phyloP scores from a whole-genome alignment of 257 asterid species.

The Primulina huaijiensis region DNA sequence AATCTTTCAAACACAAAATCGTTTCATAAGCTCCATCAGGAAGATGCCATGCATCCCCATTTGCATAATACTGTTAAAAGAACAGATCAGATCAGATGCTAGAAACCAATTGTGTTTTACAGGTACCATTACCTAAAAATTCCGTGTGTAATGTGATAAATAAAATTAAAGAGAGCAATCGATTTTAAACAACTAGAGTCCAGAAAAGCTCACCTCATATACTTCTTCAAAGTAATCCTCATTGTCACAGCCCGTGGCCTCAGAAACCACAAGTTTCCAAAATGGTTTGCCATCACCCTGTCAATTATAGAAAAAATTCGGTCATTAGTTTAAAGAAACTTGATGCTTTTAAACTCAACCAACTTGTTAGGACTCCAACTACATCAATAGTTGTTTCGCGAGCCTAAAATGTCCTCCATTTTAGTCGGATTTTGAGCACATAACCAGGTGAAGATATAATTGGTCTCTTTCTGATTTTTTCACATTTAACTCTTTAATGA shows the following conservation, averaged over 20 bases:
- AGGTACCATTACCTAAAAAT: not conserved
- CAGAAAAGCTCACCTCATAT: slow-evolving; percentile 51
- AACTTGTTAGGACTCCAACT: not conserved
- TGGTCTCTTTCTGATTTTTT: no score
- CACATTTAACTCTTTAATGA: not conserved
- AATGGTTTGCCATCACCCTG: slow-evolving; percentile 95
- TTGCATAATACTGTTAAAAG: slow-evolving; percentile 70
- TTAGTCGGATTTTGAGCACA: not conserved
- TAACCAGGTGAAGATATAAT: not conserved
- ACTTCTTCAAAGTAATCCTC: slow-evolving; percentile 78
- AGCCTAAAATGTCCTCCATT: not conserved
- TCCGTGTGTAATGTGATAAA: not conserved
- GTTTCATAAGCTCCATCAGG: slow-evolving; percentile 81
- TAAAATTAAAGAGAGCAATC: not conserved
- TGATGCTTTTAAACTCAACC: not conserved
- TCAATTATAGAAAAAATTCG: slow-evolving; percentile 13
- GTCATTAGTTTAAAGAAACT: no score
- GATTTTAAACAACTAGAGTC: slow-evolving; percentile 9
- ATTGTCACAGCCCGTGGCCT: slow-evolving; percentile 78
- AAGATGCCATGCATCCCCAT: slow-evolving; percentile 90
- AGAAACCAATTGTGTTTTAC: not conserved
- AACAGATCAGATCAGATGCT: slow-evolving; percentile 10
- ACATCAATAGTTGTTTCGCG: not conserved
- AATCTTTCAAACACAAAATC: slow-evolving; percentile 51
- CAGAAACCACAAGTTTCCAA: slow-evolving; percentile 85